Percentiles rank a stretch among this genome's conserved stretches.
Conservation (phyloP, 83 land plant species). For the Diphasiastrum complanatum region DNA sequence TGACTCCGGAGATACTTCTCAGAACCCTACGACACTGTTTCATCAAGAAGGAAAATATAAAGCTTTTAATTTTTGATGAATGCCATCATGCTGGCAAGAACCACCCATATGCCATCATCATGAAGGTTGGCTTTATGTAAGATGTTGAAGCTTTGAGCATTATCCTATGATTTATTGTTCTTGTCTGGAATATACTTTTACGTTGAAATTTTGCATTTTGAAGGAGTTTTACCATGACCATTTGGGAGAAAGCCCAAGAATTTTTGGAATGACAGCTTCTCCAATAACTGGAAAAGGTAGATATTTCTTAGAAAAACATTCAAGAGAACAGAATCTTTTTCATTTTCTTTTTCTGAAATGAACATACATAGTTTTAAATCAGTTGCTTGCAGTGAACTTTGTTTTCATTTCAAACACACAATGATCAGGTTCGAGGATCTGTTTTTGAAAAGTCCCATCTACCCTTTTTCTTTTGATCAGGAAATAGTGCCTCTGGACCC, state of each 20-base stretch:
- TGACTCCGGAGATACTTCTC: constrained; percentile 31
- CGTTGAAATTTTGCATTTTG: not conserved
- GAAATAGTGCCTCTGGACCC: constrained; percentile 12
- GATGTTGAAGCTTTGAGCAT: no score
- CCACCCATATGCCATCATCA: constrained; percentile 32
- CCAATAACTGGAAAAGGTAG: constrained; percentile 87
- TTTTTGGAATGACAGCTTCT: constrained; percentile 99
- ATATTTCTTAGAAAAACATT: not conserved
- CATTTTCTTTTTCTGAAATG: not conserved
- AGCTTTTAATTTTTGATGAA: constrained; percentile 34
- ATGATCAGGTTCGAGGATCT: not conserved
- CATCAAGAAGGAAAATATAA: constrained; percentile 16
- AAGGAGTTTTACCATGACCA: constrained; percentile 48
- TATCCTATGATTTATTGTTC: no score
- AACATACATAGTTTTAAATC: not conserved
- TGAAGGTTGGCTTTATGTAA: constrained; percentile 14
- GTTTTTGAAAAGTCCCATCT: no score
- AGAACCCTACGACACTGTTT: constrained; percentile 26
- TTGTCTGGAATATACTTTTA: no score
- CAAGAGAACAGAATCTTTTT: no score
- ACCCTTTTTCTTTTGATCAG: not conserved
- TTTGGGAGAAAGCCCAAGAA: constrained; percentile 45
- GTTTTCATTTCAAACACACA: not conserved
- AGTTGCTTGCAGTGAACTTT: constrained; percentile 8
- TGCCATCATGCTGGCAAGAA: constrained; percentile 30